Percentiles rank a stretch among this genome's conserved stretches.
phyloP scores from a whole-genome alignment of 164 flowering plant species.

The Nymphaea colorata region DNA sequence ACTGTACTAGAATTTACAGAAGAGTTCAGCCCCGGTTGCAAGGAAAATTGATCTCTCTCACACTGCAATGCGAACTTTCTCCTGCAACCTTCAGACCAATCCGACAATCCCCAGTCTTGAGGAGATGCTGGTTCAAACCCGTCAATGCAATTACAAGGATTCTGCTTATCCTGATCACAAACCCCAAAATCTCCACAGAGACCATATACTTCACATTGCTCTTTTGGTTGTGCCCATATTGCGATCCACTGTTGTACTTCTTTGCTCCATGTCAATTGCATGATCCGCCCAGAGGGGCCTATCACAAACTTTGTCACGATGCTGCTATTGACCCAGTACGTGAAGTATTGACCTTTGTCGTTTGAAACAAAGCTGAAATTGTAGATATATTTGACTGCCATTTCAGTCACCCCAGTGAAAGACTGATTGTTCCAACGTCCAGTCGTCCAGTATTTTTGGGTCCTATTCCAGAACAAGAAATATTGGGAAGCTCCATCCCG shows the following conservation, averaged over 20 bases:
- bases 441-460: constrained; percentile 7
- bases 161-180: constrained; percentile 5
- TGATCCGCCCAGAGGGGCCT: constrained; percentile 14
- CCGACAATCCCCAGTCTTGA: constrained; percentile 9
- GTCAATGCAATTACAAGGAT: constrained; percentile 10
- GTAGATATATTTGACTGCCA: constrained; percentile 3
- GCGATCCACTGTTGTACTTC: constrained; percentile 3
- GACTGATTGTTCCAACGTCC: constrained; percentile 9
- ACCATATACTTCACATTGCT: constrained; percentile 8
- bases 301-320: constrained; percentile 10
- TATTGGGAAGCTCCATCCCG: constrained; percentile 3
- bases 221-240: constrained; percentile 17
- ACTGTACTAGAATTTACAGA: constrained; percentile 4
- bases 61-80: constrained; percentile 15
- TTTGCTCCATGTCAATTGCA: constrained; percentile 8
- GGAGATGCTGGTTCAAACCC: constrained; percentile 10
- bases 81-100: constrained; percentile 16
- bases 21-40: neutral
- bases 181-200: constrained; percentile 18
- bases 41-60: neutral
- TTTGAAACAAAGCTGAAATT: constrained; percentile 8
- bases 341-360: constrained; percentile 5
- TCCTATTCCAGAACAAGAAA: constrained; percentile 7
- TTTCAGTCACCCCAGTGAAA: constrained; percentile 11
- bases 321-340: neutral